Percentiles rank a stretch among this genome's conserved stretches.
phyloP scores from a whole-genome alignment of 305 asterid species.

The Solanum aculeatissimum region DNA sequence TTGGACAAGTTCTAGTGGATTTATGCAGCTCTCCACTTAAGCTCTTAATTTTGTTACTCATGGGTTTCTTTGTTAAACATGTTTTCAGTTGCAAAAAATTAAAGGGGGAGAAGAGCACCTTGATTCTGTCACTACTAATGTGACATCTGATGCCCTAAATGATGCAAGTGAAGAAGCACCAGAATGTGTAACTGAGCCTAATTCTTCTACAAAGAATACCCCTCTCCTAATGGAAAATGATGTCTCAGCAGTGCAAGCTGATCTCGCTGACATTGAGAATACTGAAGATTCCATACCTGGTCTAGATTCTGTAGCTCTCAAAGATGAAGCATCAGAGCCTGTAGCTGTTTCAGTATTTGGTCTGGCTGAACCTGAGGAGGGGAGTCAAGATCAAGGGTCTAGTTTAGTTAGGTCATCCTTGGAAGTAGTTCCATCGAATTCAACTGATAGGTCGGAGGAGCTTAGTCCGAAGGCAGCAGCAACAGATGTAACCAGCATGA shows the following conservation, averaged over 20 bases:
- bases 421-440: constrained; percentile 53
- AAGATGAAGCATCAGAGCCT: constrained; percentile 28
- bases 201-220: constrained; percentile 27
- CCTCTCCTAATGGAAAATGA: constrained; percentile 38
- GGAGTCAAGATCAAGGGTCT: constrained; percentile 38
- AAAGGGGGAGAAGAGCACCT: constrained; percentile 26
- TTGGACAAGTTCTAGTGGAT: not conserved
- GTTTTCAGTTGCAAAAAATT: constrained; percentile 37
- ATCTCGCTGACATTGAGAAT: constrained; percentile 29
- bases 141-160: constrained; percentile 26
- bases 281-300: constrained; percentile 72
- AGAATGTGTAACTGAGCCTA: constrained; percentile 23
- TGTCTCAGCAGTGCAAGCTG: constrained; percentile 28
- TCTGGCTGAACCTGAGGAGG: constrained; percentile 46
- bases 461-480: constrained; percentile 78
- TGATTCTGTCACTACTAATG: constrained; percentile 25
- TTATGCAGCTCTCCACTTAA: not conserved
- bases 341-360: constrained; percentile 22
- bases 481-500: constrained; percentile 47
- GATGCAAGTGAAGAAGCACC: constrained; percentile 29
- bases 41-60: not conserved
- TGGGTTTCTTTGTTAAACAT: not conserved
- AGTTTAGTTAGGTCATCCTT: constrained; percentile 25
- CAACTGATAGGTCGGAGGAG: constrained; percentile 85
- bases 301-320: constrained; percentile 43